Evolutionary conservation across 768 basidiomycete species (phyloP).

Genomic region (Tricholoma matsutake): DNA sequence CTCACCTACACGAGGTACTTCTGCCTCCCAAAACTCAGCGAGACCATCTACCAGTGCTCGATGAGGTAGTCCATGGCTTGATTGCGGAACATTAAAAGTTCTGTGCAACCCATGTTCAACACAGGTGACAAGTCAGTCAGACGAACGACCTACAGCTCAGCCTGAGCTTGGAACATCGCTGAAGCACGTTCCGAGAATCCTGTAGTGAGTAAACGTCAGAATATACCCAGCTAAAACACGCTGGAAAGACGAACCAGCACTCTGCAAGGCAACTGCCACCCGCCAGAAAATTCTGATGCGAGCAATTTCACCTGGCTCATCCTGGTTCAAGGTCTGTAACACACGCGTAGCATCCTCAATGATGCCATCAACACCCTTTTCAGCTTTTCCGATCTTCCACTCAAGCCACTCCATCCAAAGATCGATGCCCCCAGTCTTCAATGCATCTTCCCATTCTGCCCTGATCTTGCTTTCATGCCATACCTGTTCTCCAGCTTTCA

Average conservation of each 20-base stretch:
- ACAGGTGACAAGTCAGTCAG: background rate
- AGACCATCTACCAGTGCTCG: constrained; percentile 16
- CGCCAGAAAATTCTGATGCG: constrained; percentile 72
- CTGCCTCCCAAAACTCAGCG: constrained; percentile 85
- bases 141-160: constrained; percentile 60
- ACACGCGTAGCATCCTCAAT: constrained; percentile 50
- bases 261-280: constrained; percentile 53
- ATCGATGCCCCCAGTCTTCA: constrained; percentile 49
- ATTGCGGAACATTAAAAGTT: constrained; percentile 52
- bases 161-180: constrained; percentile 81
- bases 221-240: constrained; percentile 3
- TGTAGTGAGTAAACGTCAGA: constrained; percentile 25
- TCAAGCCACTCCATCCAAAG: constrained; percentile 82
- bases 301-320: constrained; percentile 46
- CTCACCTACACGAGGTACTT: constrained; percentile 75
- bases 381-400: constrained; percentile 57
- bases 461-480: constrained; percentile 56
- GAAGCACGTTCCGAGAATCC: constrained; percentile 72
- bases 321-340: constrained; percentile 37
- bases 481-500: constrained; percentile 70
- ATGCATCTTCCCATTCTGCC: constrained; percentile 69
- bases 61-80: constrained; percentile 41
- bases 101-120: constrained; percentile 33
- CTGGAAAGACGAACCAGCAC: constrained; percentile 51
- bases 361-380: constrained; percentile 48